Base-by-base conservation (phyloP, 1,139 yeast species). In the Taphrina confusa region DNA sequence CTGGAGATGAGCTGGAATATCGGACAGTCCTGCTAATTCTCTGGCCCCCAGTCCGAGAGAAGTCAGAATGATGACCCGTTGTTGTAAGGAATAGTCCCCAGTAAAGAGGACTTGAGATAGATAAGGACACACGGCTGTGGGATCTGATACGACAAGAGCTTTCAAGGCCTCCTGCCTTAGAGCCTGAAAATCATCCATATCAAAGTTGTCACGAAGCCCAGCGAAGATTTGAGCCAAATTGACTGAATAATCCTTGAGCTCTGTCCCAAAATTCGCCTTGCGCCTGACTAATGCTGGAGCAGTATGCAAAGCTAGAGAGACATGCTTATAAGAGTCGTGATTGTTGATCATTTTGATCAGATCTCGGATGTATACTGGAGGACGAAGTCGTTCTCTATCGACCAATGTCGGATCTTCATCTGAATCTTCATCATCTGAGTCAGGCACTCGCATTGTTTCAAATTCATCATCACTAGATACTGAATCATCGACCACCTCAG, bases 341-440 rank as follows among this genome's bases (percentile, higher is more conserved):
- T 47, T 46, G 12, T 25, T 37, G 14, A 56, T 33, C 54, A 28
- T 36, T 31, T 45, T 49, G 30, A 56, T 36, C 31, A 56, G 47
- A 18, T 46, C 42, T 11, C 60, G 39, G 12, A 56, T 37, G 40
- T 56, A 56, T 3, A 56, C 46, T 1, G 60, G 60, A 4, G 54
- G 54, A 8, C 45, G 54, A 5, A 56, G 11, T n/a, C 25, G 45
- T 11, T 56, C 60, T 18, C 60, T 36, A 30, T 56, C 54, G 6
- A 56, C 31, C 40, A 56, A 23, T 1, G 60, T 28, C 11, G 60
- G 60, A 30, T 56, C 60, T 18, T 56, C 60, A 22, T 56, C 60
- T 9, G 60, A 56, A 18, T 56, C 60, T 20, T 46, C 54, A 30
- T 56, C 60, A n/a, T 56, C 60, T 6, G 60, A 56, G 33, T 56